These are phyloP conservation scores for Cyberlindnera bimundalis DNA, from an alignment of 805 yeast genomes.

Conservation along the genomic window DNA sequence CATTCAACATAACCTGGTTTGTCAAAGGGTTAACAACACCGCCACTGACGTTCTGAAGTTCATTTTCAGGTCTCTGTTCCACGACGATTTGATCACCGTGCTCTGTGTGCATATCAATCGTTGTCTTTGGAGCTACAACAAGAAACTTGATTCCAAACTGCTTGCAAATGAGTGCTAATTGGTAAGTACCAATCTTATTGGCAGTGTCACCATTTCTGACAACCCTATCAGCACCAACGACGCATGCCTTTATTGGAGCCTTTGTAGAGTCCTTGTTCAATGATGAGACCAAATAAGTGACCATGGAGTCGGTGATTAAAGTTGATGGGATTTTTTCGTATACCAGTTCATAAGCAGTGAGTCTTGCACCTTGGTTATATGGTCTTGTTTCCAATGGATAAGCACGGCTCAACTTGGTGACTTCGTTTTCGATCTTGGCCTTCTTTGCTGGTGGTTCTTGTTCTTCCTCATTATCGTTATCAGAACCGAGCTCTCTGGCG, in stretches of 20 bases:
- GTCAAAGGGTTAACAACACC: slow-evolving; percentile 40
- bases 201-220: slow-evolving; percentile 95
- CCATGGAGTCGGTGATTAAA: slow-evolving; percentile 88
- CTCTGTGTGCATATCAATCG: slow-evolving; percentile 67
- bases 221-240: slow-evolving; percentile 88
- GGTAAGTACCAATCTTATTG: slow-evolving; percentile 93
- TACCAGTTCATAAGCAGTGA: slow-evolving; percentile 87
- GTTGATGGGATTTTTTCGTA: slow-evolving; percentile 87
- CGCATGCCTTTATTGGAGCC: slow-evolving; percentile 79
- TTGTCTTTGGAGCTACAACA: slow-evolving; percentile 94
- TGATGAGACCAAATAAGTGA: slow-evolving; percentile 63
- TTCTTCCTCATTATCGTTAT: slow-evolving; percentile 9
- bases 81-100: slow-evolving; percentile 76
- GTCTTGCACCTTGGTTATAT: slow-evolving; percentile 91
- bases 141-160: slow-evolving; percentile 72
- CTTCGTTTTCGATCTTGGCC: slow-evolving; percentile 19
- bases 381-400: slow-evolving; percentile 95
- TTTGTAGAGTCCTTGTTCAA: slow-evolving; percentile 28
- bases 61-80: slow-evolving; percentile 82
- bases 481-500: slow-evolving; percentile 26
- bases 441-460: slow-evolving; percentile 28
- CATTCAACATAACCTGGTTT: slow-evolving; percentile 28
- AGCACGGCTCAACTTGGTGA: slow-evolving; percentile 60
- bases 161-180: slow-evolving; percentile 69
- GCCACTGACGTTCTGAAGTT: slow-evolving; percentile 75